Evolutionary conservation across 257 asterid genomes (phyloP).

Genomic region (Solanum dulcamara): DNA sequence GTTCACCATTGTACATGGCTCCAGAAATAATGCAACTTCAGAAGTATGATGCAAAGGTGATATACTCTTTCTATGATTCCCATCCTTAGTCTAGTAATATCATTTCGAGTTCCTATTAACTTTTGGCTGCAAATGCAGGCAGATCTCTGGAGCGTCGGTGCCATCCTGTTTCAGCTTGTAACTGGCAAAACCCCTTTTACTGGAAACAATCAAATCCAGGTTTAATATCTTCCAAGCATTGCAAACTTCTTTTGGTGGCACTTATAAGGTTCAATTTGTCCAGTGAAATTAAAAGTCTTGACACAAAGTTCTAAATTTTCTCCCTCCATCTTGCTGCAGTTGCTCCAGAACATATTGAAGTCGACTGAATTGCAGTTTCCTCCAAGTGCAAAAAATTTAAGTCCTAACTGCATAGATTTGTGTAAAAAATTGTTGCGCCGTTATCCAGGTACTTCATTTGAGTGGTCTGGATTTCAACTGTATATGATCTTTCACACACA

Average conservation of each 20-base stretch:
- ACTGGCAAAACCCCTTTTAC: conserved; percentile 82
- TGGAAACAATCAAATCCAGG: conserved; percentile 66
- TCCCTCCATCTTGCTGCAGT: conserved; percentile 32
- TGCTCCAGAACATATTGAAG: conserved; percentile 75
- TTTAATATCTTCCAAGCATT: conserved; percentile 6
- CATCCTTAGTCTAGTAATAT: background rate
- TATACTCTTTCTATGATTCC: conserved; percentile 3
- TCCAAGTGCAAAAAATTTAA: conserved; percentile 47
- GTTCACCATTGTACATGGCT: conserved; percentile 97
- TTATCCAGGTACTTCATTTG: conserved; percentile 51
- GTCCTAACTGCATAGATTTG: conserved; percentile 56
- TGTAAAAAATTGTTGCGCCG: conserved; percentile 68
- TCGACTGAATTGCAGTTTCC: conserved; percentile 74
- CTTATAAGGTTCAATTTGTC: background rate
- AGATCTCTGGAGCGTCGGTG: conserved; percentile 97
- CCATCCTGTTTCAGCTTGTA: conserved; percentile 79
- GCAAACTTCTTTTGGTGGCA: background rate
- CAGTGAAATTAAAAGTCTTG: background rate
- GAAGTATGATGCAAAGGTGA: conserved; percentile 91
- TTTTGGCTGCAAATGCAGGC: conserved; percentile 48
- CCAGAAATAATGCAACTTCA: conserved; percentile 86
- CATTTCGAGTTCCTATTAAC: conserved; percentile 11
- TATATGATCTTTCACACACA: background rate
- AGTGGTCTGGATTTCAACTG: background rate
- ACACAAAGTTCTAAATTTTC: conserved; percentile 3